Evolutionary conservation across 176 grass and related monocot genomes (phyloP).

Genomic region (Cenchrus fungigraminus): DNA sequence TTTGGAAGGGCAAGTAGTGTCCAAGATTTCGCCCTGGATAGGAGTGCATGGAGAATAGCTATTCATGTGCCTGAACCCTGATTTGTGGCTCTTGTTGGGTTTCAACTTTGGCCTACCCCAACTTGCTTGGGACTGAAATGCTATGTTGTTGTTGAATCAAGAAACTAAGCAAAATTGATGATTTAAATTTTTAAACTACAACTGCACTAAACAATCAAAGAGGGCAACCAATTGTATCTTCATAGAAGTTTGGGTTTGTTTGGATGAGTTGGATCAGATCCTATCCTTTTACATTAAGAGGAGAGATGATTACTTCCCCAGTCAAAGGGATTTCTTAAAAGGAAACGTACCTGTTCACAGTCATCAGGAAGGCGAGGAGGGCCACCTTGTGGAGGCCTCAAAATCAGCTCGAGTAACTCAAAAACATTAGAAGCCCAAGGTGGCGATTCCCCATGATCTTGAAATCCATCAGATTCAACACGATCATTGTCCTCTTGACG

Average conservation of each 20-base stretch:
- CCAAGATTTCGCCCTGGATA: too few relatives aligned
- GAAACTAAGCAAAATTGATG: conserved; percentile 1
- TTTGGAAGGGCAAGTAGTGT: too few relatives aligned
- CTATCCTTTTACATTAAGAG: background rate
- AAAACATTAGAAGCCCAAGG: conserved; percentile 59
- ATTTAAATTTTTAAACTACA: background rate
- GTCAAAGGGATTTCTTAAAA: background rate
- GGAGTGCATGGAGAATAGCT: too few relatives aligned
- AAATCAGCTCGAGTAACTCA: conserved; percentile 61
- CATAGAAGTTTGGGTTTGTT: background rate
- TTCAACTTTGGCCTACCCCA: too few relatives aligned
- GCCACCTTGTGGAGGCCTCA: conserved; percentile 84
- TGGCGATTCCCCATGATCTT: conserved; percentile 28
- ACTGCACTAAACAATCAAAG: background rate
- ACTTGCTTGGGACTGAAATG: too few relatives aligned
- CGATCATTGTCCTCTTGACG: conserved; percentile 32
- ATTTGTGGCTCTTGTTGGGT: too few relatives aligned
- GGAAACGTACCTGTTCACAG: conserved; percentile 66
- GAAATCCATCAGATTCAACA: conserved; percentile 32
- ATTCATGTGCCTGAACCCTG: too few relatives aligned
- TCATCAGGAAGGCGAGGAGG: conserved; percentile 76
- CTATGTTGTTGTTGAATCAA: background rate
- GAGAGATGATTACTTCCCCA: background rate
- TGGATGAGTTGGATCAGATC: background rate
- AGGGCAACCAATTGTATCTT: background rate